These are phyloP conservation scores for Asterella californica DNA, from an alignment of 225 moss, liverwort and hornwort genomes.

Conservation along the genomic window DNA sequence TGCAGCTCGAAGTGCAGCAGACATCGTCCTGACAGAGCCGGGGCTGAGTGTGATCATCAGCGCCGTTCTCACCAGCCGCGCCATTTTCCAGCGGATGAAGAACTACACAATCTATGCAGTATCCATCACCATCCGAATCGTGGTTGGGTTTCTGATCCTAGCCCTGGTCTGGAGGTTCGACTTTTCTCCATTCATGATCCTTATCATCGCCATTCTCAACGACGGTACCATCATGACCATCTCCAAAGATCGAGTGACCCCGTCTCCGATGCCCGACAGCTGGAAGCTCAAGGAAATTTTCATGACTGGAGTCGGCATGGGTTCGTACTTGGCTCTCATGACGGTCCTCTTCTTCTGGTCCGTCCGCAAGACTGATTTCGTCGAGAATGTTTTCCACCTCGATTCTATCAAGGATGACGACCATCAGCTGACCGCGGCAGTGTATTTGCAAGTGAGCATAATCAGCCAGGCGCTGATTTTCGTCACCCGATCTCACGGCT, in stretches of 20 bases:
- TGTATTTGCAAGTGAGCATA: no score
- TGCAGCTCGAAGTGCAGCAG: no score
- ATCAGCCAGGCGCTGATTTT: no score
- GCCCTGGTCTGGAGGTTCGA: slow-evolving; percentile 7
- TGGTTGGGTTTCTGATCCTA: slow-evolving; percentile 6
- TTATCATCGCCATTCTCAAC: slow-evolving; percentile 21
- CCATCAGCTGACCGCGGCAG: no score
- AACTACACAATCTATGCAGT: slow-evolving; percentile 23
- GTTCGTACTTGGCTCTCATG: slow-evolving; percentile 11
- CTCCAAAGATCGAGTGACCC: slow-evolving; percentile 12
- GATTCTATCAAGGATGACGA: not conserved
- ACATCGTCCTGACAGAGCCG: no score
- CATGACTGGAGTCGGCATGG: not conserved
- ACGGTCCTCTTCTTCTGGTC: slow-evolving; percentile 14
- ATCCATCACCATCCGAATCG: slow-evolving; percentile 15
- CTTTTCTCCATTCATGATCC: no score
- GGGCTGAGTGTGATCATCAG: slow-evolving; percentile 27
- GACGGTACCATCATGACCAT: slow-evolving; percentile 18
- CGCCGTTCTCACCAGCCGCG: slow-evolving; percentile 14
- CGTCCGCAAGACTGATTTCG: not conserved
- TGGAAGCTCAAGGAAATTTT: slow-evolving; percentile 18
- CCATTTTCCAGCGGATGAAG: slow-evolving; percentile 28
- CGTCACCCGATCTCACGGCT: slow-evolving; percentile 11
- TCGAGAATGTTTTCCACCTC: not conserved
- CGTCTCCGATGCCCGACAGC: slow-evolving; percentile 12